Conservation (phyloP, 108 stramenopile species). For the Cyclostephanos invisitatus region DNA sequence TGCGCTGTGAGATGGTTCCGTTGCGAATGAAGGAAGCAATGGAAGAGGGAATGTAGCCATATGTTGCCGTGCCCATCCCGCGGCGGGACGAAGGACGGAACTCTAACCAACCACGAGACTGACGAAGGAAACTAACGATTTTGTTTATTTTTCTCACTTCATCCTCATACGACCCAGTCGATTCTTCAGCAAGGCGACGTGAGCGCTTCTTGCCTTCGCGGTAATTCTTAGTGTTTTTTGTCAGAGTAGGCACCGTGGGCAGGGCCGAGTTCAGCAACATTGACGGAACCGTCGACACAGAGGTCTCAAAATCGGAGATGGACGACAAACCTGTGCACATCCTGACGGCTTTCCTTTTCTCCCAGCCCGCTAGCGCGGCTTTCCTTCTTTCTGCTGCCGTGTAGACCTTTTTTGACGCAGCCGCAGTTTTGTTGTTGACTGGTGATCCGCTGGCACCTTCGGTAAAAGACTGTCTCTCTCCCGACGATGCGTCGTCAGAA, state of each 20-base stretch:
- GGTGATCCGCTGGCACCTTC: neutral
- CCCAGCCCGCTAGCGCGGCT: conserved; percentile 35
- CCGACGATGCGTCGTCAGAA: conserved; percentile 7
- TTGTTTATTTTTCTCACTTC: conserved; percentile 18
- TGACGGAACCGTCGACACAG: conserved; percentile 14
- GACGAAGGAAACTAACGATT: conserved; percentile 27
- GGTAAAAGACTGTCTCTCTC: neutral
- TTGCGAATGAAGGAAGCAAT: conserved; percentile 41
- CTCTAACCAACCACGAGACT: conserved; percentile 41
- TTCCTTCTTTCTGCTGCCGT: conserved; percentile 21
- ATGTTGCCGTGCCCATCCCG: conserved; percentile 48
- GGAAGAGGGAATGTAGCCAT: conserved; percentile 44
- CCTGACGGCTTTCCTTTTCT: conserved; percentile 20
- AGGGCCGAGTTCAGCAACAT: neutral
- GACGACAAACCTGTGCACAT: conserved; percentile 7
- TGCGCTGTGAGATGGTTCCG: conserved; percentile 37
- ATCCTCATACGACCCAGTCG: conserved; percentile 24
- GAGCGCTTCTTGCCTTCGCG: conserved; percentile 28
- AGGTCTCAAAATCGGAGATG: conserved; percentile 9
- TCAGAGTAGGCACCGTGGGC: neutral
- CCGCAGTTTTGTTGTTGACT: neutral
- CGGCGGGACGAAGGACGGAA: conserved; percentile 48
- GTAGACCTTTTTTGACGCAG: conserved; percentile 19
- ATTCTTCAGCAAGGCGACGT: conserved; percentile 24
- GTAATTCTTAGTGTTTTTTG: neutral